Evolutionary conservation across 176 grass and related monocot genomes (phyloP).

Genomic region (Typha latifolia): DNA sequence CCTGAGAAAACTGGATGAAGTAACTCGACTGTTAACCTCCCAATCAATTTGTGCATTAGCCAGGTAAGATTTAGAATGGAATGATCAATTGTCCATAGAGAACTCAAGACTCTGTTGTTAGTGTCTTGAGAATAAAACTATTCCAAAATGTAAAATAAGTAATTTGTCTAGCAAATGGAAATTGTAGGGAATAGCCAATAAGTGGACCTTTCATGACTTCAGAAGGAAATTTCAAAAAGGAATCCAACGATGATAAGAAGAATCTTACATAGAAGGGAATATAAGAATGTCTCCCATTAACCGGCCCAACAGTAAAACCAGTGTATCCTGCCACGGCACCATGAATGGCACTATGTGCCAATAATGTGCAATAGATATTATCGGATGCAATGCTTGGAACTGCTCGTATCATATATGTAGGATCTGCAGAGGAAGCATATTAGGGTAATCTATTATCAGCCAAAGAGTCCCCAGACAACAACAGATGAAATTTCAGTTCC

Average conservation of each 20-base stretch:
- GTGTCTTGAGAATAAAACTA: no score
- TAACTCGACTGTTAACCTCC: no score
- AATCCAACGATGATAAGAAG: not conserved
- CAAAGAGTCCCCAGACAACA: not conserved
- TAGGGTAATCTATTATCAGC: not conserved
- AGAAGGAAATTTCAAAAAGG: no score
- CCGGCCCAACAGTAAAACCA: slow-evolving; percentile 71
- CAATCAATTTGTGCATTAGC: no score
- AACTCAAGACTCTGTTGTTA: no score
- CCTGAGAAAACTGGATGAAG: no score
- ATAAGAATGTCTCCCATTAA: slow-evolving; percentile 84
- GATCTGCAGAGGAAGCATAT: slow-evolving; percentile 51
- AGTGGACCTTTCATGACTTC: no score
- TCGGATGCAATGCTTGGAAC: slow-evolving; percentile 96
- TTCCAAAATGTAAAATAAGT: no score
- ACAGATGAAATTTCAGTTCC: not conserved
- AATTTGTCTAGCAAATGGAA: no score
- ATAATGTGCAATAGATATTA: slow-evolving; percentile 82
- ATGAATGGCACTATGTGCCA: slow-evolving; percentile 85
- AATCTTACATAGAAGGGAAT: slow-evolving; percentile 81
- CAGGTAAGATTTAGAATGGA: no score
- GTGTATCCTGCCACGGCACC: slow-evolving; percentile 97
- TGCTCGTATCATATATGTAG: slow-evolving; percentile 99
- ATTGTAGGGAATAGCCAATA: no score
- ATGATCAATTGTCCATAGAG: no score